Conservation (phyloP, 176 grass and related monocot species). For the Juncus inflexus region DNA sequence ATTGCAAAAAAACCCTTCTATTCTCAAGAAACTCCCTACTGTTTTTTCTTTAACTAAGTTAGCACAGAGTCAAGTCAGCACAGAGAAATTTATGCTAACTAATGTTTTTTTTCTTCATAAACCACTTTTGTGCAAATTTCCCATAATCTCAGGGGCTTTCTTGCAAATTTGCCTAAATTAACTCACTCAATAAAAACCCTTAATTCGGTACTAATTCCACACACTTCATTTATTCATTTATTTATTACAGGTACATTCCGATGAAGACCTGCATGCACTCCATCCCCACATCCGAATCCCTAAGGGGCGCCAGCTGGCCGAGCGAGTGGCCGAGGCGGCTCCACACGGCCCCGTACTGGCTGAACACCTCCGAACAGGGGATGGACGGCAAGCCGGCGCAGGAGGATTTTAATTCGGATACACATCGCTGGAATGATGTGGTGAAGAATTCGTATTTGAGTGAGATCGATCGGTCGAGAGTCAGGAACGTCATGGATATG, state of each 20-base stretch:
- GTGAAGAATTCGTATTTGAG: conserved; percentile 62
- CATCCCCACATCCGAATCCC: conserved; percentile 35
- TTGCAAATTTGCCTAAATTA: too few relatives aligned
- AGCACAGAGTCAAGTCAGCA: too few relatives aligned
- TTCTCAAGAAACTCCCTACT: too few relatives aligned
- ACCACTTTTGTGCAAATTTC: too few relatives aligned
- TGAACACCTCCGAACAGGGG: conserved; percentile 48
- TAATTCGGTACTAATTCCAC: too few relatives aligned
- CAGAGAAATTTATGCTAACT: too few relatives aligned
- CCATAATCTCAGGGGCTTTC: too few relatives aligned
- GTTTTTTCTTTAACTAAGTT: too few relatives aligned
- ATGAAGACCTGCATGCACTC: conserved; percentile 86
- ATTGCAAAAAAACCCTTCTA: too few relatives aligned
- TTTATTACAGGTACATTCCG: conserved; percentile 76
- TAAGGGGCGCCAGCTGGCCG: conserved; percentile 58
- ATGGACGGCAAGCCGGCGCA: conserved; percentile 69
- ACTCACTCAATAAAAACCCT: too few relatives aligned
- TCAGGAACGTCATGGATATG: conserved; percentile 99
- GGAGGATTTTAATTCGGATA: conserved; percentile 61
- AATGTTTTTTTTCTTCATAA: too few relatives aligned
- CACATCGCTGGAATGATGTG: conserved; percentile 65
- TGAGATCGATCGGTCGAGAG: conserved; percentile 76
- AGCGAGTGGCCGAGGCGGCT: conserved; percentile 57
- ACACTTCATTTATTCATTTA: too few relatives aligned
- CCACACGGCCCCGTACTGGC: conserved; percentile 61